Base-by-base conservation (phyloP, 148 eudicot species). In the Rhododendron griersonianum region DNA sequence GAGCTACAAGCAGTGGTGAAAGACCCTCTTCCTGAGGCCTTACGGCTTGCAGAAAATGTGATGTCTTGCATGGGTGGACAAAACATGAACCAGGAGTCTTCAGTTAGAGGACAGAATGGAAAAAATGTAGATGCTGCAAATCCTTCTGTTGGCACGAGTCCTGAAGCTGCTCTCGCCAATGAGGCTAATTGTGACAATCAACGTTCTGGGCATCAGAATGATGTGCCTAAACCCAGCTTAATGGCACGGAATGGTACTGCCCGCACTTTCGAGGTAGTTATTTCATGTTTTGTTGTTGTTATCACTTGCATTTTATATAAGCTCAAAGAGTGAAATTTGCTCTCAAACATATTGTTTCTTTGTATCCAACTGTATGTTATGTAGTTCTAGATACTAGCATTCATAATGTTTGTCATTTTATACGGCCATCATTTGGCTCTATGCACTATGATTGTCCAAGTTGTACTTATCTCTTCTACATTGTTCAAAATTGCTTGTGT, bases 11-110 rank as follows among this genome's bases (percentile, higher is more conserved):
- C 91, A 81, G 89, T 82, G 84, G 95, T 91, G 63, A 87, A 45
- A 82, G 95, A 94, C 87, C 93, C 94, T 84, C 90, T 90, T 86
- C 94, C 92, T 80, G 91, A 88, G 50, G 90, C 91, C 76, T 44
- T 89, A 73, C 84, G 41, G 14, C 79, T 89, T 53, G 90, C 93
- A 23, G 85, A 91, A 73, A 82, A 80, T 53, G 81, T 85, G 48
- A 45, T 86, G 7, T 71, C 89, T 39, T 65, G 16, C 55, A 76
- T 37, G 83, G 80, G 9, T n/a, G 81, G 78, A 79, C 87, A 82
- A 19, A 80, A 84, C 28, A 81, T n/a, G 18, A 83, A 44, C 84
- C 84, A 71, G 10, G 85, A 88, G 65, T 85, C 87, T 39, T 76
- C 45, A 7, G 86, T 73, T 76, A 86, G 39, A 15, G 82, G 55